Evolutionary conservation across 495 filamentous ascomycete species (phyloP).

Genomic region (Achaetomiella virescens): DNA sequence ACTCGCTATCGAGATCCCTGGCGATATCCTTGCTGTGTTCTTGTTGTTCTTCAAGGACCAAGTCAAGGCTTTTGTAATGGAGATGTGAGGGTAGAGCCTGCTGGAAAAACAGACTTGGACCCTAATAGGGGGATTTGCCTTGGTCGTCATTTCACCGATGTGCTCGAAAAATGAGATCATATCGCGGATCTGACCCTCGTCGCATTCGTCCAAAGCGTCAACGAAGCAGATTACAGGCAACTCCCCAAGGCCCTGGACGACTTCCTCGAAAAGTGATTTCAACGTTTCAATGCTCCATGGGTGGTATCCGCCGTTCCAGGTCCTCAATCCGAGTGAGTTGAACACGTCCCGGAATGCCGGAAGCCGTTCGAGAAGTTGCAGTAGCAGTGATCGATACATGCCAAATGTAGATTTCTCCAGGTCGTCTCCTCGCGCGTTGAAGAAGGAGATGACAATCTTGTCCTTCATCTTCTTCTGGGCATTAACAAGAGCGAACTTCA

Average conservation of each 20-base stretch:
- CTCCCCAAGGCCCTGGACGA: conserved; percentile 21
- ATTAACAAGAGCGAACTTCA: conserved; percentile 28
- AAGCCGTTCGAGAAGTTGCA: conserved; percentile 27
- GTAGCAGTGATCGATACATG: conserved; percentile 51
- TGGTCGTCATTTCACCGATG: conserved; percentile 14
- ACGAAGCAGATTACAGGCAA: conserved; percentile 30
- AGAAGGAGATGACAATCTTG: conserved; percentile 22
- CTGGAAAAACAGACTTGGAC: conserved; percentile 43
- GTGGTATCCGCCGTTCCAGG: conserved; percentile 13
- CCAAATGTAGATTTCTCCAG: conserved; percentile 48
- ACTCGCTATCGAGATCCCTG: conserved; percentile 17
- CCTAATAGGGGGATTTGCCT: neutral
- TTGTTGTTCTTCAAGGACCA: conserved; percentile 22
- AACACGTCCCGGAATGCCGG: conserved; percentile 25
- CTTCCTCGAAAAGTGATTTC: conserved; percentile 25
- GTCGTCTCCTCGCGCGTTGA: conserved; percentile 32
- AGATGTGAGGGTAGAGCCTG: conserved; percentile 46
- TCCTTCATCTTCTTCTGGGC: conserved; percentile 8
- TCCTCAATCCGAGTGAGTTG: conserved; percentile 11
- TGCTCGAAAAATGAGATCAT: conserved; percentile 34
- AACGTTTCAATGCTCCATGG: conserved; percentile 27
- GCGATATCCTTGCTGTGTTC: conserved; percentile 26
- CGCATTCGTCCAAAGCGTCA: conserved; percentile 42
- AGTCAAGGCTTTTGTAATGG: conserved; percentile 28
- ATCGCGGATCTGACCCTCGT: conserved; percentile 28